Base-by-base conservation (phyloP, 225 moss, liverwort and hornwort genomes). In the Thuidium tamariscinum region DNA sequence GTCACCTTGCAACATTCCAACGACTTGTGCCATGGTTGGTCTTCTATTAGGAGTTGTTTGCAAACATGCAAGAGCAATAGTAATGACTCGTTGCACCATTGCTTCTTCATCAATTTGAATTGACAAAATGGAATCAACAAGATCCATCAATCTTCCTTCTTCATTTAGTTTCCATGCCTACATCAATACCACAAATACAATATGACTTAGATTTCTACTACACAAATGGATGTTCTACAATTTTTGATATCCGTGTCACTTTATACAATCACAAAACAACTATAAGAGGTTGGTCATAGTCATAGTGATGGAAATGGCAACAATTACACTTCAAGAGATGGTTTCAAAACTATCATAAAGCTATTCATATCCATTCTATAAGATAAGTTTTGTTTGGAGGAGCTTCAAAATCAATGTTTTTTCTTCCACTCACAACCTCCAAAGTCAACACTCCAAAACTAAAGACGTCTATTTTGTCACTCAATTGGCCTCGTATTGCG, bases 351-450 rank as follows among this genome's bases (percentile, higher is more conserved):
- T 57, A 2, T 10, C 37, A 2, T 9, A 9, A 79, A 44, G 12
- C 34, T 9, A 41, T 79, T 17, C 89, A 34, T 83, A 92, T 93
- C 95, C 93, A 95, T 54, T 95, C 94, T 11, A 86, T 85, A 32
- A 94, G 93, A 76, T 94, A 94, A 8, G 83, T 42, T 83, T 87
- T 29, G 82, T 92, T 87, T 21, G 77, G 23, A 16, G 95, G 84
- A 68, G 89, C 84, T 22, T 86, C 74, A 36, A 88, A 82, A 49
- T 92, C 86, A 72, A 94, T 87, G 64, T 89, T 94, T 21, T 39
- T 91, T 60, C 94, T 88, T 6, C 95, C 94, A 72, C 93, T 94
- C 54, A 94, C 90, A 12, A 95, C 77, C 76, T 95, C 93, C 82
- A 95, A 84, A 51, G 87, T 65, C 68, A 95, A 71, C 30, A 94